Conservation (phyloP, 768 basidiomycete genomes). For the Amanita jacksonii region DNA sequence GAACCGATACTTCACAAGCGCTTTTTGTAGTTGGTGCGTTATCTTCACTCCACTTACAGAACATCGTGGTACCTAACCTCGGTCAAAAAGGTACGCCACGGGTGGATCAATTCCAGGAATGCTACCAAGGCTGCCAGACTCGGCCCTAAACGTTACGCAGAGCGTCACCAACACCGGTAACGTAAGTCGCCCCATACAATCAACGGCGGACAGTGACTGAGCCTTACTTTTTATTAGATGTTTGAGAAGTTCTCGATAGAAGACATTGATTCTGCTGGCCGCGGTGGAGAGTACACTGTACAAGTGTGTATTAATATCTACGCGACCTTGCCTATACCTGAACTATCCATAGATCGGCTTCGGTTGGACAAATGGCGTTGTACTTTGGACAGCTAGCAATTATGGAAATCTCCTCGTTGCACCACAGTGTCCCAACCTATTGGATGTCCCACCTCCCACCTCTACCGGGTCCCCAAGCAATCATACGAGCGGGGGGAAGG, state of each 20-base stretch:
- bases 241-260: constrained; percentile 80
- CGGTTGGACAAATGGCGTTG: constrained; percentile 83
- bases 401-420: constrained; percentile 52
- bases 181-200: constrained; percentile 33
- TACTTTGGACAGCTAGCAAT: constrained; percentile 62
- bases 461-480: background rate
- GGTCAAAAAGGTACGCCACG: constrained; percentile 57
- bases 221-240: constrained; percentile 43
- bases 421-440: constrained; percentile 51
- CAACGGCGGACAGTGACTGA: constrained; percentile 3
- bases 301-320: constrained; percentile 34
- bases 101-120: constrained; percentile 77
- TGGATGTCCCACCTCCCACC: constrained; percentile 14
- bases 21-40: constrained; percentile 81
- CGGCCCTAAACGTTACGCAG: constrained; percentile 59
- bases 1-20: constrained; percentile 77
- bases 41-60: background rate
- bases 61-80: constrained; percentile 2
- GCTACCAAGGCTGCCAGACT: constrained; percentile 58
- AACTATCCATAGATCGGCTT: constrained; percentile 49
- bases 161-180: constrained; percentile 65
- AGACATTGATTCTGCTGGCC: constrained; percentile 71
- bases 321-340: background rate
- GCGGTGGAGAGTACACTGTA: constrained; percentile 83
- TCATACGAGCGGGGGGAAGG: background rate